These are phyloP conservation scores for Pseudocercospora musae DNA, from an alignment of 2,329 filamentous ascomycete species.

Conservation along the genomic window DNA sequence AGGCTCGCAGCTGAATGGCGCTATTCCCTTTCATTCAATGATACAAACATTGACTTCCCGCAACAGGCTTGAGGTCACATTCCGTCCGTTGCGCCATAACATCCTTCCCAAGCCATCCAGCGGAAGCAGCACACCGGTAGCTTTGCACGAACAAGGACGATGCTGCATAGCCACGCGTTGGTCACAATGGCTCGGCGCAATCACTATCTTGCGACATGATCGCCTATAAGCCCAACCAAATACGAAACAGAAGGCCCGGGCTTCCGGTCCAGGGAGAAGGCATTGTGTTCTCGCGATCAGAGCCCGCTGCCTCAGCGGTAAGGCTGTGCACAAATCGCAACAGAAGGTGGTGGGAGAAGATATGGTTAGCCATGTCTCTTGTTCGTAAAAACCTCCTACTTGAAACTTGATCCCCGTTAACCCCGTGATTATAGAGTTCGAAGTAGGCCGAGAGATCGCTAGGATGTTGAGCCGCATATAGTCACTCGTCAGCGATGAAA, in stretches of 20 bases:
- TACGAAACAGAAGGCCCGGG: neutral
- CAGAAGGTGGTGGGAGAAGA: neutral
- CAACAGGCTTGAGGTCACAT: no score
- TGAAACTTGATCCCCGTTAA: neutral
- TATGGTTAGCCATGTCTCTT: neutral
- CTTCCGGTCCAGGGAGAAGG: neutral
- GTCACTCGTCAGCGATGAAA: neutral
- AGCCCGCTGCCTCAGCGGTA: neutral
- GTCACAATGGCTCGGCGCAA: neutral
- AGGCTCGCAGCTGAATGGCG: no score
- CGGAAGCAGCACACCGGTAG: neutral
- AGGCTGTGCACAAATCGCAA: neutral
- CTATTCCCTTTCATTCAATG: no score
- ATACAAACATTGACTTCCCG: no score
- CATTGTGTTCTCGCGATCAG: neutral
- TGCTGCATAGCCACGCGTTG: neutral
- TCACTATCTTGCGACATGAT: neutral
- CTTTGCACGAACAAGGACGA: neutral
- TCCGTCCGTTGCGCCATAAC: no score
- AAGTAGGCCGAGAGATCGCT: neutral
- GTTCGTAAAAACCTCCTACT: neutral
- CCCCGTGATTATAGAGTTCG: neutral
- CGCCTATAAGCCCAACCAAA: neutral
- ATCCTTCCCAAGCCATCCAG: neutral
- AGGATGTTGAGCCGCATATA: neutral